Evolutionary conservation across 2,329 filamentous ascomycete species (phyloP).

Genomic region (Clonostachys byssicola): DNA sequence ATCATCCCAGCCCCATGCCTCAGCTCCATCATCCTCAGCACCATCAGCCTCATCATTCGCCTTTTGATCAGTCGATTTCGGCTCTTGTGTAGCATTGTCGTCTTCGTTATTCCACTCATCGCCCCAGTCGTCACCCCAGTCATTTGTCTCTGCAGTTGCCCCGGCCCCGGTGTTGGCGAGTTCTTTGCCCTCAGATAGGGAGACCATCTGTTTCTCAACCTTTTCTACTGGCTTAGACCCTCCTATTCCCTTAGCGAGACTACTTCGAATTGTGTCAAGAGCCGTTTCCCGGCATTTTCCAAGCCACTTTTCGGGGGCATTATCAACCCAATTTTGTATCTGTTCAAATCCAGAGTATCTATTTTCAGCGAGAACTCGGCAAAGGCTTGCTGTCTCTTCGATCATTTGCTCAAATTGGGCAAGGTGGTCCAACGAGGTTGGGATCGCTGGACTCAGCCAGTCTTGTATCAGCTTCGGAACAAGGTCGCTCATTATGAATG

Average conservation of each 20-base stretch:
- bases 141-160: slow-evolving; percentile 41
- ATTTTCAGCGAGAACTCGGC: slow-evolving; percentile 53
- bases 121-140: slow-evolving; percentile 77
- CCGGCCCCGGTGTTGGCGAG: slow-evolving; percentile 50
- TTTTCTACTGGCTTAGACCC: slow-evolving; percentile 70
- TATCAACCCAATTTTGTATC: slow-evolving; percentile 75
- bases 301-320: slow-evolving; percentile 81
- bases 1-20: slow-evolving; percentile 84
- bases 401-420: slow-evolving; percentile 67
- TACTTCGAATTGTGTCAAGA: slow-evolving; percentile 68
- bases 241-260: slow-evolving; percentile 65
- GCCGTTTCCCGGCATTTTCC: slow-evolving; percentile 76
- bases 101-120: slow-evolving; percentile 75
- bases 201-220: slow-evolving; percentile 78
- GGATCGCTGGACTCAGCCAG: slow-evolving; percentile 76
- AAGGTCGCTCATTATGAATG: slow-evolving; percentile 66
- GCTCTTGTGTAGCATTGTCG: slow-evolving; percentile 17
- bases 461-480: slow-evolving; percentile 63
- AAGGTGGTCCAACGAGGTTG: slow-evolving; percentile 68
- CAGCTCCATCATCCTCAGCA: slow-evolving; percentile 41
- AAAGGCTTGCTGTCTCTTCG: slow-evolving; percentile 61
- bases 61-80: slow-evolving; percentile 9
- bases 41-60: slow-evolving; percentile 5
- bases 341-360: slow-evolving; percentile 60
- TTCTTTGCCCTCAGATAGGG: slow-evolving; percentile 60